Evolutionary conservation across 306 rosid genomes (phyloP).

Genomic region (Castanea sativa): DNA sequence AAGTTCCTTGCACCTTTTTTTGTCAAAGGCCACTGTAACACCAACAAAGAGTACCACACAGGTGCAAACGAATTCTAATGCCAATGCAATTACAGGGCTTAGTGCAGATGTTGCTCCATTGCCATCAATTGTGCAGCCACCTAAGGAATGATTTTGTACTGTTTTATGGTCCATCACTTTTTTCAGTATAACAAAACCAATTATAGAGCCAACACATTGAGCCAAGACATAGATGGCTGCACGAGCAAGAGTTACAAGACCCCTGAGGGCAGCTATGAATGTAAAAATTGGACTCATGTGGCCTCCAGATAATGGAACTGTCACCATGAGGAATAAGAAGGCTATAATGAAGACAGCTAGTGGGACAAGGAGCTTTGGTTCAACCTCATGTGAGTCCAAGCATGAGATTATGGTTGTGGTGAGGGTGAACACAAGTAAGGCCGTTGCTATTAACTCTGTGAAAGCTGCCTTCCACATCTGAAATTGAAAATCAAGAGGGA

Average conservation of each 20-base stretch:
- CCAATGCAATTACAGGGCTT: slow-evolving; percentile 32
- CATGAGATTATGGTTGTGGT: slow-evolving; percentile 58
- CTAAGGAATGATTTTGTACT: slow-evolving; percentile 40
- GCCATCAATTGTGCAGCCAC: slow-evolving; percentile 58
- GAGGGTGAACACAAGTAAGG: slow-evolving; percentile 46
- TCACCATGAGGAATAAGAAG: slow-evolving; percentile 66
- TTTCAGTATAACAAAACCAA: slow-evolving; percentile 53
- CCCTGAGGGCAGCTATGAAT: slow-evolving; percentile 39
- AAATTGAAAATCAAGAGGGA: neutral
- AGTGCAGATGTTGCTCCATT: slow-evolving; percentile 12
- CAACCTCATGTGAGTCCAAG: slow-evolving; percentile 47
- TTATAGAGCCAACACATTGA: slow-evolving; percentile 66
- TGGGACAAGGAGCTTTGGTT: slow-evolving; percentile 65
- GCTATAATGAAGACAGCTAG: slow-evolving; percentile 56
- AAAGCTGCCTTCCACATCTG: slow-evolving; percentile 75
- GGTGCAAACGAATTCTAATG: slow-evolving; percentile 36
- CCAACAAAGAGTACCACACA: slow-evolving; percentile 68
- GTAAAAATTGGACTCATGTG: too few relatives aligned
- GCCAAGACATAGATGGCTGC: slow-evolving; percentile 42
- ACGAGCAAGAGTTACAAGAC: slow-evolving; percentile 35
- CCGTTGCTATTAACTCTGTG: slow-evolving; percentile 62
- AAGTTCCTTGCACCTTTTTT: slow-evolving; percentile 43
- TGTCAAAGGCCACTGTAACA: slow-evolving; percentile 66
- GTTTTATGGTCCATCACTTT: slow-evolving; percentile 38
- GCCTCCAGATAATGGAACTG: slow-evolving; percentile 60